Base-by-base conservation (phyloP, 2,329 filamentous ascomycete species). In the Ceratocystis harringtonii region DNA sequence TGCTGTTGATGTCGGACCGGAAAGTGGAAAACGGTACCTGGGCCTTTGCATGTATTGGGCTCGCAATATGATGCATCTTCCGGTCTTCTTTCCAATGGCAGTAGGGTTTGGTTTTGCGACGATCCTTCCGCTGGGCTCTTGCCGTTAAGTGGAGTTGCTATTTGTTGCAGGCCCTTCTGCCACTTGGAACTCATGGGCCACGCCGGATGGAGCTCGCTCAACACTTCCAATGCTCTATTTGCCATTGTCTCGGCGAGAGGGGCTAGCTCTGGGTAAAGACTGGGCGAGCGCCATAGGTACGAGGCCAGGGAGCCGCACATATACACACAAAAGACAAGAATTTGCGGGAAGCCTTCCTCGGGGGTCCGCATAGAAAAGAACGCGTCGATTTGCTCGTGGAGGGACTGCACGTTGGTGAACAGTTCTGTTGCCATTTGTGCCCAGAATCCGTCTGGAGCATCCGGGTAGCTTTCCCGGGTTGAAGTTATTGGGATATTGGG, bases 321-420 rank as follows among this genome's bases (percentile, higher is more conserved):
- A 68, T 77, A 77, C 45, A 74, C 71, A 63, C 74, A 76, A 60
- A 76, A 77, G 8, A 75, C 75, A 5, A 76, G 70, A 28, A 77
- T 74, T 62, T 71, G 73, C 5, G 73, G 74, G 60, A 72, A 74
- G 0, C 71, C 72, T 52, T 75, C 70, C n/a, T 70, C 72, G 7
- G 64, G 68, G 4, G 69, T 67, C 2, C 72, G 69, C 62, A 72
- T 68, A 25, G 68, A 67, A 50, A 73, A 72, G 64, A 70, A 75
- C 3, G 72, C 72, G 8, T 72, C 71, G 57, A 77, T 73, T 65
- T 75, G 73, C 63, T 76, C 72, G 69, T 76, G 71, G 3, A 77
- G 70, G 19, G 69, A 68, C 25, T 71, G 69, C 10, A 76, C 71
- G 67, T 75, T 76, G 63, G 68, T 66, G 68, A 75, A 77, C 5